These are phyloP conservation scores for Nissolia schottii DNA, from an alignment of 306 rosid species.

Conservation along the genomic window DNA sequence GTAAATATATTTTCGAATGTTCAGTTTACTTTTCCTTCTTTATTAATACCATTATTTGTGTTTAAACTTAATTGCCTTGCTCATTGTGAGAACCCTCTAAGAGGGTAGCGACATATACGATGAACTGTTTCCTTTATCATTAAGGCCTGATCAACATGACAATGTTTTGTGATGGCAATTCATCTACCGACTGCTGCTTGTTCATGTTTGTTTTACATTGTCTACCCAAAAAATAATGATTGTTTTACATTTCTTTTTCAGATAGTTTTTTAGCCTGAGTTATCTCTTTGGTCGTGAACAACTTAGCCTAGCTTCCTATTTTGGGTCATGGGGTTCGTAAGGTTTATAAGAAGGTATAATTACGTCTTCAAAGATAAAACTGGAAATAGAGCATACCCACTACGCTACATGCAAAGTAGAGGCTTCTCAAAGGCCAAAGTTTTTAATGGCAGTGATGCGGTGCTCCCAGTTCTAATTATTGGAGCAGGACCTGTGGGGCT, in stretches of 20 bases:
- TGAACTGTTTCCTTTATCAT: neutral
- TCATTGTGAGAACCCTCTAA: neutral
- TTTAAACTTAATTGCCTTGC: neutral
- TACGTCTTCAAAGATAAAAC: conserved; percentile 26
- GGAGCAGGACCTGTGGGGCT: conserved; percentile 97
- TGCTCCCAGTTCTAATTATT: conserved; percentile 75
- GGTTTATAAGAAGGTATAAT: conserved; percentile 40
- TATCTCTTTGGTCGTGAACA: conserved; percentile 9
- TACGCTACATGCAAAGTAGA: conserved; percentile 40
- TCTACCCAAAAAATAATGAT: too few species aligned
- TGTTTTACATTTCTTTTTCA: neutral
- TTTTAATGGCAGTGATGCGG: conserved; percentile 36
- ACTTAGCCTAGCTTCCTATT: conserved; percentile 20
- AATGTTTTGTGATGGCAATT: neutral
- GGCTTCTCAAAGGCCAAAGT: conserved; percentile 42
- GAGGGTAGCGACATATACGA: neutral
- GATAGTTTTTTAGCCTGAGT: conserved; percentile 5
- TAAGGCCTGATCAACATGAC: neutral
- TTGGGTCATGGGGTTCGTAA: conserved; percentile 47
- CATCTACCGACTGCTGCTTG: neutral
- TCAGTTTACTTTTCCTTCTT: neutral
- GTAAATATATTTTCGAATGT: neutral
- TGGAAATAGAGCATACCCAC: conserved; percentile 25
- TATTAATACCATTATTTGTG: neutral
- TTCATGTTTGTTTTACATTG: too few species aligned